Base-by-base conservation (phyloP, 257 asterid genomes). In the Euphrasia confusa region DNA sequence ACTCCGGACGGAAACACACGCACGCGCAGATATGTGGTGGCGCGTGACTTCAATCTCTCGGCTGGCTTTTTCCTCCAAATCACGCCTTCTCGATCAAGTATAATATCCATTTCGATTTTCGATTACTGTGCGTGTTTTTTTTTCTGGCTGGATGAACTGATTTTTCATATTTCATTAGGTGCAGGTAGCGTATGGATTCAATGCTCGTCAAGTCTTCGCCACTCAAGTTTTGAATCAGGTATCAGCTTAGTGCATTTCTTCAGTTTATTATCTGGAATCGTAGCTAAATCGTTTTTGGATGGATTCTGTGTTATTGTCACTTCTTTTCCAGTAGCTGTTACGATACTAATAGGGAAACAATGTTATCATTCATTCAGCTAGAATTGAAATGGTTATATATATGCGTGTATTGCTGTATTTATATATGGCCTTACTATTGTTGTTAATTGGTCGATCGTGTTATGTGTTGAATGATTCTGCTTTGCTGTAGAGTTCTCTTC, bases 11-110 rank as follows among this genome's bases (percentile, higher is more conserved):
- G 39, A 9, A 65, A 6, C 58, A 21, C 77, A 30, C 54, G 60
- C 57, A 10, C 48, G 60, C 58, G 10, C 68, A 35, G 40, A 72
- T 69, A 89, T 89, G 97, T 87, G 94, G 95, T 72, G 85, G 83
- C 95, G 91, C 65, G 75, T 68, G 47, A 69, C 72, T 68, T 77
- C 84, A 65, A 77, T 81, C 7, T 79, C 81, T 65, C 74, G 73
- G 52, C 70, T 80, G 58, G 42, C 78, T 74, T 78, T 78, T 45
- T 75, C 78, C 33, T 68, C 85, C 54, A 72, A 77, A 63, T 74
- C 78, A 61, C 71, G 81, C 47, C 73, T 75, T 57, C 78, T 71
- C 49, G 70, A 77, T 71, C 95, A 79, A 77, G 97, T 79, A 73
- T 56, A 47, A 52, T 13, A 0, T 35, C 37, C 69, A 35, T 65